A percentile compares a stretch with the other conserved stretches of the same genome.
phyloP scores from a whole-genome alignment of 148 eudicot species.

The Rhododendron simsii region DNA sequence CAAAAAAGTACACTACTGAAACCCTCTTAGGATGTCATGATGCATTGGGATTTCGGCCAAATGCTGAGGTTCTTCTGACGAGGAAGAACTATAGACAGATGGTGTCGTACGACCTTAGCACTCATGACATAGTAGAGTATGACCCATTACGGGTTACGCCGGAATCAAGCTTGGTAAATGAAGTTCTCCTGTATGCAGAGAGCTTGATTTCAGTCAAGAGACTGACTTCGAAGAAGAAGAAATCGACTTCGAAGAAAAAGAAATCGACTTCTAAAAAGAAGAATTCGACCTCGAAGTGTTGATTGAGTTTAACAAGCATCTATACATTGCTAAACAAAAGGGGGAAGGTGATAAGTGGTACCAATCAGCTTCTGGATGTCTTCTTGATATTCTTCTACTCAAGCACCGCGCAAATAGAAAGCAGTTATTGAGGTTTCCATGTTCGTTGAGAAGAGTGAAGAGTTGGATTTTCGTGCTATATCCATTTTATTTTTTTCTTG shows the following conservation, averaged over 20 bases:
- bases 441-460: too few relatives aligned
- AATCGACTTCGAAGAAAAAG: not conserved
- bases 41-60: not conserved
- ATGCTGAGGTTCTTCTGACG: not conserved
- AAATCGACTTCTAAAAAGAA: not conserved
- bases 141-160: not conserved
- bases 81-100: not conserved
- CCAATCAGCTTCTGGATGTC: not conserved
- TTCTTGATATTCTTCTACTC: not conserved
- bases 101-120: not conserved
- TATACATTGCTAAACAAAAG: not conserved
- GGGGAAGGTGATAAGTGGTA: not conserved
- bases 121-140: not conserved
- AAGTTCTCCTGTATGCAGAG: not conserved
- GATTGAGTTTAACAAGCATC: not conserved
- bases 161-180: not conserved
- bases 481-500: not conserved
- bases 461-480: not conserved
- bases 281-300: not conserved
- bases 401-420: too few relatives aligned
- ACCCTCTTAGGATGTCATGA: not conserved
- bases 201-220: not conserved
- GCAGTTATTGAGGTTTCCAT: too few relatives aligned
- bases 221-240: not conserved
- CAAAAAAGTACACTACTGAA: not conserved